Evolutionary conservation across 495 filamentous ascomycete species (phyloP).

Genomic region (Rhypophila decipiens): DNA sequence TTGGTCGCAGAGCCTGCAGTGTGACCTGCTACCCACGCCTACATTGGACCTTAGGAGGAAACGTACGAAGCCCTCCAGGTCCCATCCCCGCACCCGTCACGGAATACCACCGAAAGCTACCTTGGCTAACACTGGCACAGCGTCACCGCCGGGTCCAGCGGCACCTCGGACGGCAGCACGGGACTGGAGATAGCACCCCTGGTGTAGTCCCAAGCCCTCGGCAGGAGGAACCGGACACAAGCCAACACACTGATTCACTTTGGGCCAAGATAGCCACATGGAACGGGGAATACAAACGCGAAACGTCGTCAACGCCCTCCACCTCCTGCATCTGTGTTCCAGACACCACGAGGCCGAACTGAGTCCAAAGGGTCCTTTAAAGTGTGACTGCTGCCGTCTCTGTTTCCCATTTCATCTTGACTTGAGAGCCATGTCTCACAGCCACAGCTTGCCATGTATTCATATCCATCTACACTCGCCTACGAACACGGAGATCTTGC

Average conservation of each 20-base stretch:
- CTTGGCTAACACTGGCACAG: conserved; percentile 2
- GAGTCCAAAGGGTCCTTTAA: conserved; percentile 20
- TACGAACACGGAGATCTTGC: not conserved
- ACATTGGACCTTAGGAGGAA: not conserved
- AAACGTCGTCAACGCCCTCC: conserved; percentile 6
- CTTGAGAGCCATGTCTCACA: conserved; percentile 23
- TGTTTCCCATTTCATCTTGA: not conserved
- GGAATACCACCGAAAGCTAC: not conserved
- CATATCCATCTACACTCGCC: not conserved
- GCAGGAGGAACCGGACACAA: not conserved
- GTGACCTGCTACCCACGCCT: conserved; percentile 2
- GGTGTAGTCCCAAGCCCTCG: not conserved
- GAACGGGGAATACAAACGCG: conserved; percentile 25
- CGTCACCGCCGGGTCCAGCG: not conserved
- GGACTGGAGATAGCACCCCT: not conserved
- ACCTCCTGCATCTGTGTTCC: conserved; percentile 20
- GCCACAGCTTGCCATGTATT: conserved; percentile 22
- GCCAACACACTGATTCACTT: not conserved
- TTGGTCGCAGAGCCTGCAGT: conserved; percentile 6
- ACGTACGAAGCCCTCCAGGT: not conserved
- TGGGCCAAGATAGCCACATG: conserved; percentile 12
- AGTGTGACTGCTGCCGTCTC: conserved; percentile 20
- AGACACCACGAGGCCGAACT: conserved; percentile 23
- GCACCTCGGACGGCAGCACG: not conserved
- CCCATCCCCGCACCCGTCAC: not conserved